Evolutionary conservation across 495 filamentous ascomycete genomes (phyloP).

Genomic region (Hypoxylon subgilvum): DNA sequence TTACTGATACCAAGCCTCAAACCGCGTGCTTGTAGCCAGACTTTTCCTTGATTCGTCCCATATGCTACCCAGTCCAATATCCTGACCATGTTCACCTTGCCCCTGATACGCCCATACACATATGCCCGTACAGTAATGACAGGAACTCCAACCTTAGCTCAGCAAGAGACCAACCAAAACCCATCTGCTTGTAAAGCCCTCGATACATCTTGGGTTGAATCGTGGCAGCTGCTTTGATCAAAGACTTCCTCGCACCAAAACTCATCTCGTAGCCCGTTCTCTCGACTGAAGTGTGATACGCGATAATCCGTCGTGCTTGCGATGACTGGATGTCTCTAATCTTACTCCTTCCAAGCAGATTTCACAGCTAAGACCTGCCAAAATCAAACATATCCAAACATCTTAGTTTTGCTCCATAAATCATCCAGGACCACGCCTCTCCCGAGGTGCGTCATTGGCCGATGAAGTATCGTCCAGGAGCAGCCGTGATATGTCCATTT

Average conservation of each 20-base stretch:
- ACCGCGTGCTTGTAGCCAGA: neutral
- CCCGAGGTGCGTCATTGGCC: constrained; percentile 26
- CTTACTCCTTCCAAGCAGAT: neutral
- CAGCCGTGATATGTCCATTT: constrained; percentile 59
- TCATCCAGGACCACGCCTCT: constrained; percentile 38
- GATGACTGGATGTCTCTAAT: neutral
- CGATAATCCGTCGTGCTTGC: too few relatives aligned
- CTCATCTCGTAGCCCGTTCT: constrained; percentile 3
- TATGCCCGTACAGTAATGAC: constrained; percentile 23
- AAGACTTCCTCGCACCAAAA: constrained; percentile 1
- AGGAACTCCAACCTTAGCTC: constrained; percentile 13
- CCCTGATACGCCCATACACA: constrained; percentile 3
- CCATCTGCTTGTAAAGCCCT: neutral
- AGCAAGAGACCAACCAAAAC: constrained; percentile 2
- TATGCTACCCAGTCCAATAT: neutral
- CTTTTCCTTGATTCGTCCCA: constrained; percentile 1
- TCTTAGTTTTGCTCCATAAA: too few relatives aligned
- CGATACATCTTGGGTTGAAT: neutral
- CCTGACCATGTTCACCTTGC: constrained; percentile 4
- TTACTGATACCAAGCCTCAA: constrained; percentile 1
- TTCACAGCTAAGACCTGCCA: neutral
- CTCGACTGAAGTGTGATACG: neutral
- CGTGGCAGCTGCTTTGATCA: neutral
- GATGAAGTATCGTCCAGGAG: constrained; percentile 52
- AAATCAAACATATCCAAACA: neutral